Evolutionary conservation across 2,329 filamentous ascomycete species (phyloP), one percentile per base, ranked within the genome.

Genomic region (Aspergillus latus): DNA sequence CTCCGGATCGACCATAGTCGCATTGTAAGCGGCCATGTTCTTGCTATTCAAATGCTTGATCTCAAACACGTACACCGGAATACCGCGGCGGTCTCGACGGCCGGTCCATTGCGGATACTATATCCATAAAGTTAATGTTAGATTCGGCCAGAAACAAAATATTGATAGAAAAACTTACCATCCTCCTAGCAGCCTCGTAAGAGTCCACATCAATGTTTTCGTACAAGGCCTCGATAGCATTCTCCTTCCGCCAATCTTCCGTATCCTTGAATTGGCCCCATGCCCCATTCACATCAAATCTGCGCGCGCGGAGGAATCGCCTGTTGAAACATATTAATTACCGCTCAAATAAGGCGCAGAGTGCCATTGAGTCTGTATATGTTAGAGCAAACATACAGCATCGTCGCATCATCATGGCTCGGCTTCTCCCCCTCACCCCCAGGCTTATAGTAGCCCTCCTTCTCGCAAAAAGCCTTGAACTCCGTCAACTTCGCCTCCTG

Each of bases 31-130:
- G 43, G 85, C 77, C 64, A 97, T 86, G 34, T 88, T 88, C 77
- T 96, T 95, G 70, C 82, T 84, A 77, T 95, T 89, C 65, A 97
- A 83, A 57, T 89, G 85, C 59, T 84, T 84, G 72, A 97, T 90
- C 75, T 95, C 90, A 75, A 89, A 97, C 59, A 97, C 84, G 74
- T 94, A 97, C 64, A 97, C 82, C 6, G 93, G 93, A 60, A 96
- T 96, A 63, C 93, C 93, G 64, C 92, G 88, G 65, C 86, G 88
- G 76, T 97, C 93, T 64, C 92, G 85, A 62, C 92, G 88, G 54
- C 93, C 93, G 16, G 90, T 95, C 89, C 92, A 97, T 84, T 96
- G 91, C 26, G 92, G 92, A 70, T 96, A 96, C 88, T 92, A 67
- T 48, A 44, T 11, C 39, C 36, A 39, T 13, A 28, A 8, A 44